Percentiles rank a stretch among this genome's conserved stretches.
Conservation (phyloP, 2,329 filamentous ascomycete genomes). For the Hirsutella thompsonii region DNA sequence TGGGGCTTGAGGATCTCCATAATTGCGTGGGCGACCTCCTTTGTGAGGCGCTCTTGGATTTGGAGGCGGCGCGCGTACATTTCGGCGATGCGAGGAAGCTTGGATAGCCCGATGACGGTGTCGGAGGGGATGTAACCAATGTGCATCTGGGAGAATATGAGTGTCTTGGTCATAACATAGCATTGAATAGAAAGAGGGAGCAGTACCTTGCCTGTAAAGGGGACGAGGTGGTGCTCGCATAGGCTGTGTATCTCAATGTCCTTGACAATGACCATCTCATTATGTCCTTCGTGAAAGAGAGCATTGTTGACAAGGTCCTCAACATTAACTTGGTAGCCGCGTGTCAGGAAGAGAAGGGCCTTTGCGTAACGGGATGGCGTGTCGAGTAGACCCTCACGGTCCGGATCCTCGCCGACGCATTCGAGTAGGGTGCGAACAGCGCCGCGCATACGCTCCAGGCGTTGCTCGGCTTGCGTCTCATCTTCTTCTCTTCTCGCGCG, state of each 20-base stretch:
- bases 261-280: slow-evolving; percentile 95
- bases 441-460: slow-evolving; percentile 44
- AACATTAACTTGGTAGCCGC: slow-evolving; percentile 93
- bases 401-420: slow-evolving; percentile 55
- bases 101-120: slow-evolving; percentile 88
- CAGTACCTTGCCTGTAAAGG: slow-evolving; percentile 79
- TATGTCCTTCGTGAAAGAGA: slow-evolving; percentile 92
- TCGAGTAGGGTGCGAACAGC: slow-evolving; percentile 55
- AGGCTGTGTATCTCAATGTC: slow-evolving; percentile 92
- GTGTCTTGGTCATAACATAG: not conserved
- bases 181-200: not conserved
- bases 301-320: slow-evolving; percentile 84
- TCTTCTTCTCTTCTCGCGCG: slow-evolving; percentile 47
- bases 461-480: slow-evolving; percentile 25
- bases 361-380: slow-evolving; percentile 84
- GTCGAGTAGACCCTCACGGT: slow-evolving; percentile 49
- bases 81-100: slow-evolving; percentile 88
- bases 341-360: slow-evolving; percentile 90
- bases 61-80: slow-evolving; percentile 92
- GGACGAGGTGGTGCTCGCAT: slow-evolving; percentile 95
- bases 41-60: slow-evolving; percentile 91
- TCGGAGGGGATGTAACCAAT: slow-evolving; percentile 93
- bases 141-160: slow-evolving; percentile 60
- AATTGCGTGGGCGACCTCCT: slow-evolving; percentile 88
- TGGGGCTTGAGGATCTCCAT: slow-evolving; percentile 88